Evolutionary conservation across 768 basidiomycete species (phyloP), one percentile per base, ranked within the genome.

Genomic region (Asterophora lycoperdoides): DNA sequence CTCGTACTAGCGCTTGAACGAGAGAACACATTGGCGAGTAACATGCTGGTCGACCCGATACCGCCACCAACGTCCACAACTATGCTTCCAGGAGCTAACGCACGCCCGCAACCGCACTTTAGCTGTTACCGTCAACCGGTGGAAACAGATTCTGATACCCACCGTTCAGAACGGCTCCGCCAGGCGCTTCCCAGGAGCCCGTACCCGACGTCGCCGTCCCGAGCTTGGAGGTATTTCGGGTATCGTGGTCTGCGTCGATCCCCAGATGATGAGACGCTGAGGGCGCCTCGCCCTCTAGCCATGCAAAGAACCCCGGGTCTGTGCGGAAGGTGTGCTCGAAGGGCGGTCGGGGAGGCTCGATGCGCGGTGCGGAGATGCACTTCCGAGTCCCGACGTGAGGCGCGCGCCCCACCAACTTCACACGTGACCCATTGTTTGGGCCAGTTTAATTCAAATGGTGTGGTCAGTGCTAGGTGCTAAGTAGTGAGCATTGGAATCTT

Each of bases 171-270:
- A 83, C 74, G 2, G 78, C 80, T 14, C 77, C 77, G 13, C n/a
- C n/a, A n/a, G 81, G 81, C 2, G 69, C 75, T 66, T 84, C 86
- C 86, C 87, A 89, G 1, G 77, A 78, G 23, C 73, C 76, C 5
- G 86, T 84, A 15, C 83, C 85, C 5, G 74, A 74, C 87, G 89
- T 90, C 3, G 86, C 85, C 48, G 78, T 80, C 26, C 84, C 86
- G 56, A 89, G 78, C 18, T 69, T 67, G 56, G 79, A 80, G 39
- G 66, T 55, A 49, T 72, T 72, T n/a, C 57, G 41, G 11, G 19
- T 42, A 6, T 30, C 46, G 8, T 30, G 23, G 11, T 51, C 35
- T 32, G 4, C 29, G n/a, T n/a, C n/a, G 32, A 8, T 15, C 26
- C 28, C 20, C 7, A 20, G 38, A 18, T 15, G 3, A 44, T 34